phyloP scores from a whole-genome alignment of 2,329 filamentous ascomycete genomes.

The Nectriaceae sp. region DNA sequence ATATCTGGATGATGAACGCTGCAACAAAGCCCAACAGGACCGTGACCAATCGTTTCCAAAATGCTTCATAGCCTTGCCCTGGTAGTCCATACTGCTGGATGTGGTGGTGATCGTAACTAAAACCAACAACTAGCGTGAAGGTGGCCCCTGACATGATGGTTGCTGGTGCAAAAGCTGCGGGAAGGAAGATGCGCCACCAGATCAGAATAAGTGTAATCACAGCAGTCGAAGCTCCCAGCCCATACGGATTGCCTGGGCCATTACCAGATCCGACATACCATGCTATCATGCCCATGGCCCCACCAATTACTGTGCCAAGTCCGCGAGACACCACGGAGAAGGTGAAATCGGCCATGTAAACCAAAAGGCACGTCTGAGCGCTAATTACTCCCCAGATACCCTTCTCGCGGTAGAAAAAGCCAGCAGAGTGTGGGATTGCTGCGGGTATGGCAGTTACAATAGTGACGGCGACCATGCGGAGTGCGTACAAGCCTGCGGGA shows the following conservation, averaged over 20 bases:
- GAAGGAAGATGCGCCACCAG: conserved; percentile 38
- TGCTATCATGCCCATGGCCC: conserved; percentile 45
- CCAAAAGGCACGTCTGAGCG: conserved; percentile 48
- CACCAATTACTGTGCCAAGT: conserved; percentile 48
- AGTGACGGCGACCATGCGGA: conserved; percentile 50
- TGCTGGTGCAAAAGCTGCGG: conserved; percentile 29
- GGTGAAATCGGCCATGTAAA: conserved; percentile 53
- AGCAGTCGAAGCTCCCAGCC: conserved; percentile 47
- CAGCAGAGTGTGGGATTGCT: conserved; percentile 42
- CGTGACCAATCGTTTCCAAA: conserved; percentile 10
- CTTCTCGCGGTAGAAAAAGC: conserved; percentile 54
- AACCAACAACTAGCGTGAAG: conserved; percentile 46
- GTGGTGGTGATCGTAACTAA: conserved; percentile 48
- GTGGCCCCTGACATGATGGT: conserved; percentile 39
- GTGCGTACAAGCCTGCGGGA: conserved; percentile 45
- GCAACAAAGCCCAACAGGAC: conserved; percentile 10
- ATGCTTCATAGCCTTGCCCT: conserved; percentile 25
- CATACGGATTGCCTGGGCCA: conserved; percentile 51
- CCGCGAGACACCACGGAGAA: conserved; percentile 45
- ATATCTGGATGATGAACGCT: conserved; percentile 7
- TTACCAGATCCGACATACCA: conserved; percentile 55
- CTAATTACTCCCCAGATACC: conserved; percentile 55
- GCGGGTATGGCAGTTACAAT: conserved; percentile 45
- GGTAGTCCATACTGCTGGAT: conserved; percentile 46
- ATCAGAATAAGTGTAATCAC: conserved; percentile 37